Evolutionary conservation across 2,329 filamentous ascomycete genomes (phyloP), one percentile per base, ranked within the genome.

Genomic region (Trichoderma lentiforme): DNA sequence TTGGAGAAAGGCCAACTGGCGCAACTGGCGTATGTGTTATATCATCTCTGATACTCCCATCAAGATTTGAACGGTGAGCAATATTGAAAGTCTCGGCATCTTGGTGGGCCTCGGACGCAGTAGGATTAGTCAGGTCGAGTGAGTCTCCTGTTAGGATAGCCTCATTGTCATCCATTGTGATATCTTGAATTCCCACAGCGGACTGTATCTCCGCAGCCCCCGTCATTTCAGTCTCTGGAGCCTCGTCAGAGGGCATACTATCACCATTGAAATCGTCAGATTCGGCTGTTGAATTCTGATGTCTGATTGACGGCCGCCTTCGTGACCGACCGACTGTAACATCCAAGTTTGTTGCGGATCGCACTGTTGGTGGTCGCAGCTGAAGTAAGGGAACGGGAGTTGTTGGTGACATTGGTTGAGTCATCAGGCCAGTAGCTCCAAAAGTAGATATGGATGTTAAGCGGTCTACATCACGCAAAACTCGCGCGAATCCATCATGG

Each of bases 31-130:
- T 87, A 58, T 92, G 90, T 4, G 91, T 88, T 39, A 89, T 88
- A 72, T 89, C 90, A 78, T 93, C 94, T 76, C 91, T 90, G 72
- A 95, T 91, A 81, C 93, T 97, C 64, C 93, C 94, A 78, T 97
- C 94, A 43, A 96, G 89, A 1, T 92, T 89, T 62, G 91, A 91
- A 68, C 93, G 91, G 81, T 98, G 95, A 7, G 93, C 94, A 77
- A 98, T 97, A 82, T 97, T 97, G 82, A 98, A 98, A 0, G 94
- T 94, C 71, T 95, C 94, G 14, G 93, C 89, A 76, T 97, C 93
- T 76, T 94, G 92, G 61, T 82, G 81, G n/a, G 91, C 89, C 77
- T 96, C 94, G 0, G 94, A 95, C 3, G 92, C 92, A 39, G 92
- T 92, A 2, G 92, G 92, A 8, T 93, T 92, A 3, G 91, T 89